Conservation (phyloP, 345 rosid species). For the Firmiana major region DNA sequence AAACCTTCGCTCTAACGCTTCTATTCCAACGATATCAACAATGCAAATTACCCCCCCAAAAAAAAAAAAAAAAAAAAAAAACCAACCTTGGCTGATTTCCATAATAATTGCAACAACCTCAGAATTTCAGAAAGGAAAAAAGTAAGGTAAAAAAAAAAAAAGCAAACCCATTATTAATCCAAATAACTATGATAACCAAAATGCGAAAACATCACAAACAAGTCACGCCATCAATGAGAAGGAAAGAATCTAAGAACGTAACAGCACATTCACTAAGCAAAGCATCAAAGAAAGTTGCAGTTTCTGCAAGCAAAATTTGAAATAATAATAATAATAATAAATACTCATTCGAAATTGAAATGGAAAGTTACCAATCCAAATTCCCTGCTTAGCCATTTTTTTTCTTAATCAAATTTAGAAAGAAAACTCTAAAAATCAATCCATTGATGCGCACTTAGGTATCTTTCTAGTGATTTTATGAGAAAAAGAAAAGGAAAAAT, state of each 20-base stretch:
- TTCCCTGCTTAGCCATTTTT: slow-evolving; percentile 27
- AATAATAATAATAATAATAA: too few species aligned
- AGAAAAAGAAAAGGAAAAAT: not conserved
- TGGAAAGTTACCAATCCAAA: slow-evolving; percentile 32
- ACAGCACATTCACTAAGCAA: slow-evolving; percentile 16
- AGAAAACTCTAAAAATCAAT: not conserved
- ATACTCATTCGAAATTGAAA: slow-evolving; percentile 24
- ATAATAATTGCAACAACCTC: slow-evolving; percentile 20
- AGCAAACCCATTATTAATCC: not conserved
- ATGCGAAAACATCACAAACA: not conserved
- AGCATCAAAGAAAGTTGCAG: slow-evolving; percentile 1
- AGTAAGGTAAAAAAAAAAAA: not conserved
- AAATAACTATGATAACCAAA: not conserved
- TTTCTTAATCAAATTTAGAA: not conserved
- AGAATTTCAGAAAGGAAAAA: not conserved
- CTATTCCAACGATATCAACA: too few species aligned
- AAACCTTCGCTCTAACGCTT: not conserved
- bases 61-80: not conserved
- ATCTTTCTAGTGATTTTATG: not conserved
- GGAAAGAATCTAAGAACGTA: slow-evolving; percentile 29
- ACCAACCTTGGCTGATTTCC: slow-evolving; percentile 36
- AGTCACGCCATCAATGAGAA: slow-evolving; percentile 18
- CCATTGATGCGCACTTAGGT: not conserved
- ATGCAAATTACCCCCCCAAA: not conserved
- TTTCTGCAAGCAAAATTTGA: not conserved